phyloP scores from a whole-genome alignment of 2,329 filamentous ascomycete species.

The Thielaviopsis cerberus region DNA sequence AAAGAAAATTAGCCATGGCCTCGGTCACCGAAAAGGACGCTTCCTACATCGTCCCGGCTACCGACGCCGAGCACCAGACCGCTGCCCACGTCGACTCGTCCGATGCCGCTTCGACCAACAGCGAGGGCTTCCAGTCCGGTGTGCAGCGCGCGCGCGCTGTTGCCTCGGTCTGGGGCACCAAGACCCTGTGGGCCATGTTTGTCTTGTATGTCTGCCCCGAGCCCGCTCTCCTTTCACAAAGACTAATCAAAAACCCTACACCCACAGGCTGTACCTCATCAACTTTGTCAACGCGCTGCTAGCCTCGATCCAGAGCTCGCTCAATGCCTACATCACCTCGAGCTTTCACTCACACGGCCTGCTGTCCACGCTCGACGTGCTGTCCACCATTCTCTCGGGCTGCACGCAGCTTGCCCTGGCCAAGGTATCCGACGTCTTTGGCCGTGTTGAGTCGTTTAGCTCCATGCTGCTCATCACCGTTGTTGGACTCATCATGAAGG shows the following conservation, averaged over 20 bases:
- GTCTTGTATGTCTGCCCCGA: slow-evolving; percentile 18
- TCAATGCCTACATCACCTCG: slow-evolving; percentile 48
- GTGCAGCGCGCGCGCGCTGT: slow-evolving; percentile 23
- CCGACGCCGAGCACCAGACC: slow-evolving; percentile 8
- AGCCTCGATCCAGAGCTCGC: slow-evolving; percentile 24
- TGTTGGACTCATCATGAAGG: slow-evolving; percentile 44
- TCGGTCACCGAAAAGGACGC: neutral
- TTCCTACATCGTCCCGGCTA: neutral
- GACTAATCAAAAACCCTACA: slow-evolving; percentile 1
- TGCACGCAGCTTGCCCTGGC: slow-evolving; percentile 24
- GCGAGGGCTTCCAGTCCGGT: slow-evolving; percentile 19
- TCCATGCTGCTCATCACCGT: slow-evolving; percentile 26
- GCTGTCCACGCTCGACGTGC: slow-evolving; percentile 45
- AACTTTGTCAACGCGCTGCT: slow-evolving; percentile 22
- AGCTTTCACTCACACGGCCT: slow-evolving; percentile 45
- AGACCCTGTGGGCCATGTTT: slow-evolving; percentile 22
- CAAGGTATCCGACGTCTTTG: slow-evolving; percentile 31
- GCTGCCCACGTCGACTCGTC: slow-evolving; percentile 9
- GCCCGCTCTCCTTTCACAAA: too few species aligned
- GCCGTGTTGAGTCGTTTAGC: slow-evolving; percentile 28
- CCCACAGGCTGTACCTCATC: slow-evolving; percentile 22
- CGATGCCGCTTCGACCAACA: slow-evolving; percentile 15
- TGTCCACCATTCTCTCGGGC: slow-evolving; percentile 29
- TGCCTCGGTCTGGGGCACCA: slow-evolving; percentile 22
- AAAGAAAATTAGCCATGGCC: neutral